phyloP scores from a whole-genome alignment of 352 stramenopile genomes.

The Achlya hypogyna region DNA sequence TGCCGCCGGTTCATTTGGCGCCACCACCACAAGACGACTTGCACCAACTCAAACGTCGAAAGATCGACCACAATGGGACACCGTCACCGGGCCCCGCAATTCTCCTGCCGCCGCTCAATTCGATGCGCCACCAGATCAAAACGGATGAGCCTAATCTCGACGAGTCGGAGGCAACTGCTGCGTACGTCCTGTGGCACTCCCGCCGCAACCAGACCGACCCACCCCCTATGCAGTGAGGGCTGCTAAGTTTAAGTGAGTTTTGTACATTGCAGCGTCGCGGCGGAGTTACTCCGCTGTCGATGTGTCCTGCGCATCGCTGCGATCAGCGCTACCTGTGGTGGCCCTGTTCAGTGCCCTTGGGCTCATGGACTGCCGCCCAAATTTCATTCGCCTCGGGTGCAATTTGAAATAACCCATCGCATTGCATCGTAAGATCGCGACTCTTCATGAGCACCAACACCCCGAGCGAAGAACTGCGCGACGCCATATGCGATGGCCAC shows the following conservation, averaged over 20 bases:
- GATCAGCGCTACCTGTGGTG: too few species aligned
- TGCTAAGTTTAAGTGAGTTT: background rate
- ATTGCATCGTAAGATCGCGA: background rate
- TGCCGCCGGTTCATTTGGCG: background rate
- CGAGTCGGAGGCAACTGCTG: background rate
- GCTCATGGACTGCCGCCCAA: too few species aligned
- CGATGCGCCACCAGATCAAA: background rate
- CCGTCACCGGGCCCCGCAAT: background rate
- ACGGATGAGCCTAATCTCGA: background rate
- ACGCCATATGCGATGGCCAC: constrained; percentile 35
- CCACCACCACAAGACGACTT: background rate
- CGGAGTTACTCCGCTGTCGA: background rate
- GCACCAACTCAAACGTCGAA: background rate
- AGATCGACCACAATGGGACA: background rate
- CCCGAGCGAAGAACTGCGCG: constrained; percentile 27
- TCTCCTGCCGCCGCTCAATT: background rate
- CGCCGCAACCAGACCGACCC: background rate
- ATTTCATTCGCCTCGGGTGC: too few species aligned
- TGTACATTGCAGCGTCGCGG: background rate
- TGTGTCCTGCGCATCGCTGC: background rate
- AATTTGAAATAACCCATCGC: too few species aligned
- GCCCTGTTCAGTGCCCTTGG: too few species aligned
- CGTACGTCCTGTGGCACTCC: background rate
- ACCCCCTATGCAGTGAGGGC: background rate
- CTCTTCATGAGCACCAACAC: constrained; percentile 10